Percentiles rank a stretch among this genome's conserved stretches.
Evolutionary conservation across 2,329 filamentous ascomycete genomes (phyloP).

Genomic region (Tolypocladium nubicola): DNA sequence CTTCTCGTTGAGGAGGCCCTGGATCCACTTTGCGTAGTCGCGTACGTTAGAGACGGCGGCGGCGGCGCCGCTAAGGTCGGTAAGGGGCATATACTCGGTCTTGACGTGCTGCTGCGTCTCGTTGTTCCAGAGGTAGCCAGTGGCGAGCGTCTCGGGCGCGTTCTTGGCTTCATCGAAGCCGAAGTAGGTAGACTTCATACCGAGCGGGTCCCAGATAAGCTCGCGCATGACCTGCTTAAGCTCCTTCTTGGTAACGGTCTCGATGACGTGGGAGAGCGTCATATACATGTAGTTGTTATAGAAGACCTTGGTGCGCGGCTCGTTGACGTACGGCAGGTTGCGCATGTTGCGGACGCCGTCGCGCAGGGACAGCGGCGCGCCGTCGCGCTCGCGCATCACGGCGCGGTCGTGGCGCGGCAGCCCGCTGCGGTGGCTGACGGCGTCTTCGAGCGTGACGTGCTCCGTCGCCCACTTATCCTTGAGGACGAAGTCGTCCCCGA

Average conservation of each 20-base stretch:
- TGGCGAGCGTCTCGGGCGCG: conserved; percentile 21
- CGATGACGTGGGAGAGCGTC: conserved; percentile 31
- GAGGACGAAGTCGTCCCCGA: conserved; percentile 41
- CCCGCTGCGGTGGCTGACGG: conserved; percentile 40
- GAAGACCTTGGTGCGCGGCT: conserved; percentile 31
- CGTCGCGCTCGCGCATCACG: conserved; percentile 13
- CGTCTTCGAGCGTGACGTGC: conserved; percentile 42
- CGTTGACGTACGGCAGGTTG: conserved; percentile 28
- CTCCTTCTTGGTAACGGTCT: conserved; percentile 23
- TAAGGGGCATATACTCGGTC: conserved; percentile 13
- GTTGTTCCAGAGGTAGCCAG: conserved; percentile 29
- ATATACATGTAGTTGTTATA: conserved; percentile 42
- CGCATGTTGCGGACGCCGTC: conserved; percentile 31
- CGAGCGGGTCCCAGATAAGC: conserved; percentile 31
- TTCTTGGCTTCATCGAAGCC: conserved; percentile 13
- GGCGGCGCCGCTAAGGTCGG: conserved; percentile 28
- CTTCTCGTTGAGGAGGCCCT: conserved; percentile 27
- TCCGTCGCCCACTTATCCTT: conserved; percentile 30
- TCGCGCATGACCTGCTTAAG: conserved; percentile 29
- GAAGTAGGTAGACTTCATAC: conserved; percentile 32
- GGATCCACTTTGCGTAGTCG: conserved; percentile 42
- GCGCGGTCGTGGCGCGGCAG: conserved; percentile 29
- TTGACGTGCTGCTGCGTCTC: conserved; percentile 10
- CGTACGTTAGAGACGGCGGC: conserved; percentile 32
- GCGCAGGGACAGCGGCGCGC: conserved; percentile 15